A percentile compares a stretch with the other conserved stretches of the same genome.
phyloP scores from a whole-genome alignment of 2,329 filamentous ascomycete species.

The Thelonectria blattea region DNA sequence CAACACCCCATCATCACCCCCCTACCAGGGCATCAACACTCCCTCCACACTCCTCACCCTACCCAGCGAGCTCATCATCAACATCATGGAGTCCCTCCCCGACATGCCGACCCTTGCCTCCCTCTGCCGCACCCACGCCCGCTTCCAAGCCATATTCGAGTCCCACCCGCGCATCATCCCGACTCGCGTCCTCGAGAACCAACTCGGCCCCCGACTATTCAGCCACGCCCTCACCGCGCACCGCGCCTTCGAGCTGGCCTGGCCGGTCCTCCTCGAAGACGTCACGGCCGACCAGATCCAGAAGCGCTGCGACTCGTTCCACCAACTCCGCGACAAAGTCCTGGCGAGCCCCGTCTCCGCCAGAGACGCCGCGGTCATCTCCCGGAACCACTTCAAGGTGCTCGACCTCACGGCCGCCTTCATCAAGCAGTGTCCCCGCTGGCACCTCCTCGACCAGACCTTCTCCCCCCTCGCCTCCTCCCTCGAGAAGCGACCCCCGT shows the following conservation, averaged over 20 bases:
- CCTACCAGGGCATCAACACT: background rate
- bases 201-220: background rate
- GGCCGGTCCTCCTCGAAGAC: background rate
- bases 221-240: background rate
- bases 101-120: slow-evolving; percentile 1
- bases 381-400: background rate
- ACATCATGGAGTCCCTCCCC: slow-evolving; percentile 4
- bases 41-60: background rate
- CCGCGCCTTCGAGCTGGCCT: background rate
- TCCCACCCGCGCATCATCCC: background rate
- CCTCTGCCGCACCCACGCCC: background rate
- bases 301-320: background rate
- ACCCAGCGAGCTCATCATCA: slow-evolving; percentile 9
- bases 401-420: slow-evolving; percentile 2
- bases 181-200: background rate
- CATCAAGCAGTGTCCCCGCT: background rate
- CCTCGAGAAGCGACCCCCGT: background rate
- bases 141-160: background rate
- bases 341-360: background rate
- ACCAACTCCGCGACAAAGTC: slow-evolving; percentile 16
- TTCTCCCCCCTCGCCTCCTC: slow-evolving; percentile 4
- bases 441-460: background rate
- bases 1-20: background rate
- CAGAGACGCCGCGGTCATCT: background rate
- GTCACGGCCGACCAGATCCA: background rate